These are phyloP conservation scores for Fagus crenata DNA, from an alignment of 306 rosid species.

Conservation along the genomic window DNA sequence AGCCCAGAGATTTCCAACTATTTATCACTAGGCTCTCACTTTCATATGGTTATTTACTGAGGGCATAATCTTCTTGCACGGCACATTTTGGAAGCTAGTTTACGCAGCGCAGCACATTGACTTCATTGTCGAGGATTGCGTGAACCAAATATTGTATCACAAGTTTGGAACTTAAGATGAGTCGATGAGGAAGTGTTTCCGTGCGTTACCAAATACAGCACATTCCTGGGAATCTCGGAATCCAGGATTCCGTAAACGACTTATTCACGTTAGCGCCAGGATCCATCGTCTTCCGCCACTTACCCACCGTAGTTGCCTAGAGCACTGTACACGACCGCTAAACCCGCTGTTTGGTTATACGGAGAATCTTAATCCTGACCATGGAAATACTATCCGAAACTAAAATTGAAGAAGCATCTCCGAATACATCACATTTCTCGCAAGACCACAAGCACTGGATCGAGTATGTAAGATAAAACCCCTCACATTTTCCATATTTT, in stretches of 20 bases:
- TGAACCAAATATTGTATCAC: too few relatives aligned
- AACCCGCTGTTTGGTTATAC: conserved; percentile 9
- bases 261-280: neutral
- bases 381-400: conserved; percentile 16
- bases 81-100: too few relatives aligned
- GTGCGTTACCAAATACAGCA: neutral
- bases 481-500: neutral
- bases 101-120: too few relatives aligned
- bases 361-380: neutral
- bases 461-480: conserved; percentile 35
- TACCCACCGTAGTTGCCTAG: too few relatives aligned
- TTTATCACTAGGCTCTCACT: too few relatives aligned
- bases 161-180: too few relatives aligned
- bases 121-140: too few relatives aligned
- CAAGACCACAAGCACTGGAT: conserved; percentile 44
- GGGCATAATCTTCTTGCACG: too few relatives aligned
- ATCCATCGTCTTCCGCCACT: neutral
- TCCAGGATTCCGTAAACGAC: neutral
- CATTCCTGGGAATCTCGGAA: neutral
- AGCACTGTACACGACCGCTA: neutral
- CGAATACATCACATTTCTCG: conserved; percentile 14
- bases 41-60: too few relatives aligned
- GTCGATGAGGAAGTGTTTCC: neutral
- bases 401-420: conserved; percentile 14
- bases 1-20: too few relatives aligned